phyloP scores from a whole-genome alignment of 2,329 filamentous ascomycete genomes.

The Pseudogymnoascus destructans region DNA sequence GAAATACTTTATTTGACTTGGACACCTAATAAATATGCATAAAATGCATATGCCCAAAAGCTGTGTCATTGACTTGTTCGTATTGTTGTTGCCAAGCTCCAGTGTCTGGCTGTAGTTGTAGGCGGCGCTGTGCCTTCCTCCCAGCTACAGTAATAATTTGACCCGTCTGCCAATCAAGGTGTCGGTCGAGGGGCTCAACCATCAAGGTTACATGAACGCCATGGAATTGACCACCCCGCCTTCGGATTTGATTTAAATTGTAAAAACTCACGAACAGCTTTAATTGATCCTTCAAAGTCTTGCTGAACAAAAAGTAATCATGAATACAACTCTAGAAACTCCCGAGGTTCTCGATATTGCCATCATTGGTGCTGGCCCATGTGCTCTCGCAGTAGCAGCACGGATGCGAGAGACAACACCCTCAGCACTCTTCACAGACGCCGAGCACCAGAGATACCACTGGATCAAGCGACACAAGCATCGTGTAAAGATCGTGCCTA shows the following conservation, averaged over 20 bases:
- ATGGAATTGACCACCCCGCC: not conserved
- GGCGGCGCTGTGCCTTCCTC: not conserved
- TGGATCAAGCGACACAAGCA: conserved; percentile 39
- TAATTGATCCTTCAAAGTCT: conserved; percentile 16
- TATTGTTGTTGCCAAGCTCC: not conserved
- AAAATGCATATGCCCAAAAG: not conserved
- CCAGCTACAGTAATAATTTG: not conserved
- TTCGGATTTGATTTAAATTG: not conserved
- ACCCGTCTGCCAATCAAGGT: not conserved
- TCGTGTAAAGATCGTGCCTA: not conserved
- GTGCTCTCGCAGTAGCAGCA: conserved; percentile 60
- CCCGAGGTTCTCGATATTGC: conserved; percentile 43
- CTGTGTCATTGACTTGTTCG: not conserved
- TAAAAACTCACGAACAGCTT: conserved; percentile 26
- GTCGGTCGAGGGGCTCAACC: not conserved
- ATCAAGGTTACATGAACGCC: not conserved
- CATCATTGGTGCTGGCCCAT: conserved; percentile 56
- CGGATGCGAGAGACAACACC: conserved; percentile 60
- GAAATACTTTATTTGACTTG: not conserved
- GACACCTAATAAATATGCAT: not conserved
- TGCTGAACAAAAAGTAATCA: conserved; percentile 13
- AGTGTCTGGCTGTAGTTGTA: not conserved
- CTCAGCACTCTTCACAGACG: conserved; percentile 69
- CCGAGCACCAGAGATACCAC: conserved; percentile 69
- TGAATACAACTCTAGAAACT: not conserved